phyloP scores from a whole-genome alignment of 2,329 filamentous ascomycete species.

The Pseudogymnoascus sp. region DNA sequence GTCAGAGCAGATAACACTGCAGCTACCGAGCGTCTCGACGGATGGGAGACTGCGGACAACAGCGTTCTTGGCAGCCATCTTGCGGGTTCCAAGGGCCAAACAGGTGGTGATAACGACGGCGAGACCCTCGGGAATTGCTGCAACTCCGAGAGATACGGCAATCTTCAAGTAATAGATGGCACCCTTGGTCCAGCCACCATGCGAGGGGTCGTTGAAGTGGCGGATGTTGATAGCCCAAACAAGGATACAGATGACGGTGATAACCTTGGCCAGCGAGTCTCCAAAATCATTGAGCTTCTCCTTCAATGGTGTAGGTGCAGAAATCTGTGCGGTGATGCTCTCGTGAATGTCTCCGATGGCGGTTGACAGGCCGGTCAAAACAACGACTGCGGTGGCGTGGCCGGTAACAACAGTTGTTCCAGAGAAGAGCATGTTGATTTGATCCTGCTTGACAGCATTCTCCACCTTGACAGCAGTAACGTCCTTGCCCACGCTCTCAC shows the following conservation, averaged over 20 bases:
- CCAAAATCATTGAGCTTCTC: conserved; percentile 99
- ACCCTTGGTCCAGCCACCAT: conserved; percentile 91
- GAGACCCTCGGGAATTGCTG: conserved; percentile 93
- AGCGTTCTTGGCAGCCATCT: conserved; percentile 98
- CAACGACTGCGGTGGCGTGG: conserved; percentile 84
- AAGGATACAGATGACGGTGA: conserved; percentile 90
- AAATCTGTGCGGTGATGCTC: conserved; percentile 96
- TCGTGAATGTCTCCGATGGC: conserved; percentile 99
- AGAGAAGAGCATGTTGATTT: conserved; percentile 96
- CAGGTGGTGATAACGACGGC: conserved; percentile 99
- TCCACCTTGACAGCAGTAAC: conserved; percentile 62
- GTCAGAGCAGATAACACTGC: conserved; percentile 98
- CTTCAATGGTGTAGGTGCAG: conserved; percentile 92
- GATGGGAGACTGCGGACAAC: conserved; percentile 94
- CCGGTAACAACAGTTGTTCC: conserved; percentile 96
- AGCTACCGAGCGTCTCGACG: conserved; percentile 95
- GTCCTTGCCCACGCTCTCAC: conserved; percentile 92
- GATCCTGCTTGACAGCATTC: conserved; percentile 92
- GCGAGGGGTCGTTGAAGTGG: conserved; percentile 91
- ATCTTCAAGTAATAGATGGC: conserved; percentile 99
- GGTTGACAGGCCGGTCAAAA: conserved; percentile 80
- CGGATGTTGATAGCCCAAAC: conserved; percentile 99
- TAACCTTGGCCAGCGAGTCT: conserved; percentile 92
- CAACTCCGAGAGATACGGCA: conserved; percentile 93
- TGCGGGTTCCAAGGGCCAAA: conserved; percentile 87